Conservation (phyloP, 2,329 filamentous ascomycete genomes). For the Juglanconis juglandina region DNA sequence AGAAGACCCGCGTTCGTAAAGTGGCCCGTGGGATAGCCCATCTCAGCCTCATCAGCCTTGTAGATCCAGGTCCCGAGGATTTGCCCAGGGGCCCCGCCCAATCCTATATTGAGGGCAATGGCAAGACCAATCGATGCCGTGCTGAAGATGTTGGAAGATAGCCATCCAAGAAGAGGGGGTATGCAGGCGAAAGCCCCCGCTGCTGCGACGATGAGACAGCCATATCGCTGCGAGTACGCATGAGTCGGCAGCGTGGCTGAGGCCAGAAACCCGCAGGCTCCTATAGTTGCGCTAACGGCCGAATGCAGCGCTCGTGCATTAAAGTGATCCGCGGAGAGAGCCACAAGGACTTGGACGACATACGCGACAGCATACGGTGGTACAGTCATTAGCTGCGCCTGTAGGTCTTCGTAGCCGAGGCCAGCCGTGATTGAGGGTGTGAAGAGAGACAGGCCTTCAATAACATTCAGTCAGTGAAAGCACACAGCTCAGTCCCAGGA, state of each 20-base stretch:
- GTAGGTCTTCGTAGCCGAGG: slow-evolving; percentile 31
- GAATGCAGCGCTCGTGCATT: slow-evolving; percentile 50
- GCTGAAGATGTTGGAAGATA: slow-evolving; percentile 63
- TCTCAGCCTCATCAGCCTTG: slow-evolving; percentile 55
- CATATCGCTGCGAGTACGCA: slow-evolving; percentile 61
- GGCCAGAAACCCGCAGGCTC: slow-evolving; percentile 51
- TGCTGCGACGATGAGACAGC: slow-evolving; percentile 64
- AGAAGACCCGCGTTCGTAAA: slow-evolving; percentile 62
- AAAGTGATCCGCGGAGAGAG: slow-evolving; percentile 62
- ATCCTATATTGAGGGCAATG: slow-evolving; percentile 66
- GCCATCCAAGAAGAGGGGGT: slow-evolving; percentile 67
- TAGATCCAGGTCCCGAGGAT: slow-evolving; percentile 75
- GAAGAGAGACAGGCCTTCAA: too few species aligned
- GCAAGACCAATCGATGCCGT: slow-evolving; percentile 60
- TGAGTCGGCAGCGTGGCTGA: slow-evolving; percentile 61
- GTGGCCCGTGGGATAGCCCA: slow-evolving; percentile 67
- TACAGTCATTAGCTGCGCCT: slow-evolving; percentile 65
- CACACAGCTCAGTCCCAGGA: too few species aligned
- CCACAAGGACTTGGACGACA: slow-evolving; percentile 37
- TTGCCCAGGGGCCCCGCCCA: slow-evolving; percentile 64
- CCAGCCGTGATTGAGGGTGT: slow-evolving; percentile 48
- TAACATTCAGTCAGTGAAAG: too few species aligned
- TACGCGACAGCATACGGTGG: slow-evolving; percentile 60
- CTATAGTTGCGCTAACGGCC: slow-evolving; percentile 40
- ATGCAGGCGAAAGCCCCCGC: slow-evolving; percentile 67